phyloP scores from a whole-genome alignment of 208 protist species.

The Acanthamoeba castellanii region DNA sequence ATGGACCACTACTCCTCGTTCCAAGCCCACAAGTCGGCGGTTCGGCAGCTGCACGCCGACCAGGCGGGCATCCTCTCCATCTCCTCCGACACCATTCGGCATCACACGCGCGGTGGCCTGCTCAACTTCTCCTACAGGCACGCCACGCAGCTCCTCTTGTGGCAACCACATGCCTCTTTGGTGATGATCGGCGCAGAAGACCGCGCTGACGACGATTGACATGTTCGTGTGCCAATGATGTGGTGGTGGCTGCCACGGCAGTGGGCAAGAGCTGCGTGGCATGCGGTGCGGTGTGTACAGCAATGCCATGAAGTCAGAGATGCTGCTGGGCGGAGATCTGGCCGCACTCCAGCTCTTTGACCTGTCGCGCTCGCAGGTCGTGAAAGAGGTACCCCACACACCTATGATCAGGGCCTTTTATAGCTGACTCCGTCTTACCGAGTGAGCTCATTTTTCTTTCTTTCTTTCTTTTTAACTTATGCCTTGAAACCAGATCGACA shows the following conservation, averaged over 20 bases:
- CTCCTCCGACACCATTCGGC: slow-evolving; percentile 38
- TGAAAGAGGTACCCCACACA: not conserved
- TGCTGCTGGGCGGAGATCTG: slow-evolving; percentile 52
- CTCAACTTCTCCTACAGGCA: slow-evolving; percentile 59
- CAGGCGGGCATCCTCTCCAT: slow-evolving; percentile 41
- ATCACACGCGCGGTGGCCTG: slow-evolving; percentile 15
- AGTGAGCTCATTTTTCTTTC: not conserved
- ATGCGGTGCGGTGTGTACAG: slow-evolving; percentile 48
- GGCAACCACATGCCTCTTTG: not conserved
- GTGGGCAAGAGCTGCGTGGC: slow-evolving; percentile 37
- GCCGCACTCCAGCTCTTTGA: slow-evolving; percentile 13
- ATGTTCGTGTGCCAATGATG: not conserved
- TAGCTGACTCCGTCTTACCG: not conserved
- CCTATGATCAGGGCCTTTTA: too few species aligned
- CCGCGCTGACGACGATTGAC: not conserved
- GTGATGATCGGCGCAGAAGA: not conserved
- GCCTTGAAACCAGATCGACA: not conserved
- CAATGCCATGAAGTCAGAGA: slow-evolving; percentile 16
- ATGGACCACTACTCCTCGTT: slow-evolving; percentile 54
- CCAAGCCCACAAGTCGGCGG: slow-evolving; percentile 24
- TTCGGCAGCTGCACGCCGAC: slow-evolving; percentile 42
- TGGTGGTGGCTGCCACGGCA: not conserved
- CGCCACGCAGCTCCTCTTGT: not conserved
- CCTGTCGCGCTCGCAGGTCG: not conserved
- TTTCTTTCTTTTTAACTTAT: not conserved